Evolutionary conservation across 352 stramenopile genomes (phyloP), one percentile per base, ranked within the genome.

Genomic region (Nothophytophthora sp.): DNA sequence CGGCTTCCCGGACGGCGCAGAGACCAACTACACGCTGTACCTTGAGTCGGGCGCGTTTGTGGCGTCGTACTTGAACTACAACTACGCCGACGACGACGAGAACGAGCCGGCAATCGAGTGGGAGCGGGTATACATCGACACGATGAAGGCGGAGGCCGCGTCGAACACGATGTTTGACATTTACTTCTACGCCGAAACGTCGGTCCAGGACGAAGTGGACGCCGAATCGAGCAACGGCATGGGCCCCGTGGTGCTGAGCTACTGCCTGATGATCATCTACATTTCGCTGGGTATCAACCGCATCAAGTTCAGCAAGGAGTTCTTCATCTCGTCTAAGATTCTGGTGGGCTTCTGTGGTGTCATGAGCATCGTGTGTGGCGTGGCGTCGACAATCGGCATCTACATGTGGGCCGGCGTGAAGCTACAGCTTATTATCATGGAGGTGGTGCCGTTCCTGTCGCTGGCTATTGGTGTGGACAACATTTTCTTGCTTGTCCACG

Each of bases 401-500:
- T 88, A 81, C 63, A 79, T 77, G 55, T 86, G 73, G 76, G 60
- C 53, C 28, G 68, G 67, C 12, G 76, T 76, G 22, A 81, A 83
- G 40, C 57, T 88, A 13, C 76, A 88, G 54, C 45, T 88, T 9
- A 80, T 88, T 24, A 83, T 88, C 36, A 86, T 88, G 69, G 76
- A 88, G 19, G 76, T 88, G 15, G 74, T 88, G 23, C 76, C 76
- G 20, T 88, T 88, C 52, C 51, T 88, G 34, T 79, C 76, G 38
- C 55, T 88, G 22, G 76, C 76, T 3, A 88, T 88, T 27, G 76
- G 76, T 48, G 76, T 88, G 5, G 76, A 88, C 47, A 88, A 88
- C 32, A 88, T 88, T 32, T 88, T 88, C 63, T 42, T 88, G 24
- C 29, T 88, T n/a, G 72, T 88, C 20, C 69, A 86, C 25, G 71